Evolutionary conservation across 2,329 filamentous ascomycete species (phyloP).

Genomic region (Xylariomycetidae sp.): DNA sequence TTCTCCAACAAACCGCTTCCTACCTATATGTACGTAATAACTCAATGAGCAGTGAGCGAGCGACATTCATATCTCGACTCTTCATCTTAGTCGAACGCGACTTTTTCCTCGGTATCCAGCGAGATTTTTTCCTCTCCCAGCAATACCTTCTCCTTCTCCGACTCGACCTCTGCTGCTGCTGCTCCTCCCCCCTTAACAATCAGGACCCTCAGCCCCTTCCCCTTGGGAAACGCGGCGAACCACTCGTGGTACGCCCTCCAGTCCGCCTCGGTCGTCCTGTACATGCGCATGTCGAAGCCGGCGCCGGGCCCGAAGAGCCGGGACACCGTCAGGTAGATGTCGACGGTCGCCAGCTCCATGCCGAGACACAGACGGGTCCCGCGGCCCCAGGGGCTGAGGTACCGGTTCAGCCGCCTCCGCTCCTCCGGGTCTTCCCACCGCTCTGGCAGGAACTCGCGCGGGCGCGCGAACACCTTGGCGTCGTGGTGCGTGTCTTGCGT

Average conservation of each 20-base stretch:
- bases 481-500: constrained; percentile 17
- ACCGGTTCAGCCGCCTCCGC: constrained; percentile 12
- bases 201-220: constrained; percentile 14
- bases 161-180: too few relatives aligned
- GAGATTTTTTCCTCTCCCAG: too few relatives aligned
- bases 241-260: constrained; percentile 19
- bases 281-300: constrained; percentile 13
- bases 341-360: constrained; percentile 19
- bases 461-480: constrained; percentile 10
- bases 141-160: too few relatives aligned
- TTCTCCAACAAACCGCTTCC: too few relatives aligned
- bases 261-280: constrained; percentile 14
- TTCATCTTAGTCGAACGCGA: too few relatives aligned
- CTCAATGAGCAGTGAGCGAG: too few relatives aligned
- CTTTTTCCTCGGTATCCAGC: too few relatives aligned
- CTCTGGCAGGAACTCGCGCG: constrained; percentile 13
- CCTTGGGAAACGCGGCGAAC: constrained; percentile 17
- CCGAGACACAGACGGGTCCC: constrained; percentile 16
- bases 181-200: too few relatives aligned
- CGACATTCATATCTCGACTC: too few relatives aligned
- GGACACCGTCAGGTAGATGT: constrained; percentile 17
- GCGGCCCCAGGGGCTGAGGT: constrained; percentile 18
- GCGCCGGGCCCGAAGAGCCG: constrained; percentile 15
- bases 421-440: constrained; percentile 14
- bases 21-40: too few relatives aligned